A percentile compares a stretch with the other conserved stretches of the same genome.
Evolutionary conservation across 345 rosid species (phyloP).

Genomic region (Aurinia saxatilis): DNA sequence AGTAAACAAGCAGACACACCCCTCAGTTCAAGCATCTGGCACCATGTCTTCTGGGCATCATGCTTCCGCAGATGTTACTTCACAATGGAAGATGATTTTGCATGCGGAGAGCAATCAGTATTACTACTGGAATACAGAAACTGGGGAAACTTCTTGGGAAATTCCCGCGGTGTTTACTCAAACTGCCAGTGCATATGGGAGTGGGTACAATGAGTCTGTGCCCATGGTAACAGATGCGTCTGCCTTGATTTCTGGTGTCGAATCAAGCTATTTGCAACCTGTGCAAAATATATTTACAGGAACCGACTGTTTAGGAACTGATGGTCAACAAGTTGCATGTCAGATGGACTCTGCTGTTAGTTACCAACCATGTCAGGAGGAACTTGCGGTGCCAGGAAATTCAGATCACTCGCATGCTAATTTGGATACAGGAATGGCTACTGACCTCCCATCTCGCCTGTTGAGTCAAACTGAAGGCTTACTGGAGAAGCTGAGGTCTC

Average conservation of each 20-base stretch:
- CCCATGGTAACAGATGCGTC: constrained; percentile 25
- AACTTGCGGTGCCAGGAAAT: constrained; percentile 20
- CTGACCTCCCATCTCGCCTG: constrained; percentile 44
- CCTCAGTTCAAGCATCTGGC: constrained; percentile 32
- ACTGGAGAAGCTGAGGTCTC: constrained; percentile 65
- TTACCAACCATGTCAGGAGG: constrained; percentile 18
- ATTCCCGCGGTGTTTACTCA: constrained; percentile 52
- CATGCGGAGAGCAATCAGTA: constrained; percentile 84
- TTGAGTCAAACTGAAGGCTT: constrained; percentile 47
- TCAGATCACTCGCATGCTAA: constrained; percentile 15
- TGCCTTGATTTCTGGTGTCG: constrained; percentile 22
- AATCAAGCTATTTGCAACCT: constrained; percentile 31
- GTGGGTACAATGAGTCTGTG: constrained; percentile 31
- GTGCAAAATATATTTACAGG: constrained; percentile 6
- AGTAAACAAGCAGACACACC: constrained; percentile 30
- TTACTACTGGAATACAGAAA: constrained; percentile 92
- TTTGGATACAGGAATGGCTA: constrained; percentile 26
- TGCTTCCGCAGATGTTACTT: constrained; percentile 41
- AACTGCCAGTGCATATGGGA: constrained; percentile 26
- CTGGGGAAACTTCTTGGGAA: constrained; percentile 99
- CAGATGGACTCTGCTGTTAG: constrained; percentile 23
- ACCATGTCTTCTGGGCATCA: constrained; percentile 38
- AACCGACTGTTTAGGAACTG: constrained; percentile 19
- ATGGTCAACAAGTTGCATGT: constrained; percentile 28
- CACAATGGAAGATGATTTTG: constrained; percentile 77